A percentile compares a stretch with the other conserved stretches of the same genome.
phyloP scores from a whole-genome alignment of 805 yeast species.

The Lipomyces japonicus region DNA sequence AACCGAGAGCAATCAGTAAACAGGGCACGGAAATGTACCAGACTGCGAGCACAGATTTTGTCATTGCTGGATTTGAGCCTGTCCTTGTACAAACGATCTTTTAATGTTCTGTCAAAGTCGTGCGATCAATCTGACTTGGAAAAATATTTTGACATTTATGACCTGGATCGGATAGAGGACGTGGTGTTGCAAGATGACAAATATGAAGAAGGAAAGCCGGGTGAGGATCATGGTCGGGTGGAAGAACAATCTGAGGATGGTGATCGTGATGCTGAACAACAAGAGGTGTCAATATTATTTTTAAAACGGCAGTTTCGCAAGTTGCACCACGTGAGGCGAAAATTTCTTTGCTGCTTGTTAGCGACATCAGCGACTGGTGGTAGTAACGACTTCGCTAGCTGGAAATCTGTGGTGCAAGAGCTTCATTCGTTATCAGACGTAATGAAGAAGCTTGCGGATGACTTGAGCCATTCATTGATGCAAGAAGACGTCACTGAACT shows the following conservation, averaged over 20 bases:
- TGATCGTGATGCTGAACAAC: not conserved
- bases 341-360: conserved; percentile 28
- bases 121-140: conserved; percentile 20
- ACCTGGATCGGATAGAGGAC: too few relatives aligned
- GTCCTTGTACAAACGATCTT: conserved; percentile 13
- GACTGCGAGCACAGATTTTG: conserved; percentile 15
- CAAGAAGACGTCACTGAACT: conserved; percentile 10
- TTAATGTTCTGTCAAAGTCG: conserved; percentile 10
- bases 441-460: conserved; percentile 10
- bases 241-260: conserved; percentile 4
- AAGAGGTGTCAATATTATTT: conserved; percentile 4
- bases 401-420: conserved; percentile 23
- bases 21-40: conserved; percentile 15
- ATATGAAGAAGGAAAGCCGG: not conserved
- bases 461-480: conserved; percentile 5
- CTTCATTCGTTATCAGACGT: conserved; percentile 21
- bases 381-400: conserved; percentile 11
- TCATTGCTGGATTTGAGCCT: conserved; percentile 23
- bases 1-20: not conserved
- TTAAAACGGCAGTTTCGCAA: conserved; percentile 22
- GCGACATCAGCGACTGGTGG: conserved; percentile 28
- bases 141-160: conserved; percentile 27
- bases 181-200: not conserved
- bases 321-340: conserved; percentile 25
- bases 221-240: not conserved